These are phyloP conservation scores for Penicillium pancosmium DNA, from an alignment of 495 filamentous ascomycete species.

Conservation along the genomic window DNA sequence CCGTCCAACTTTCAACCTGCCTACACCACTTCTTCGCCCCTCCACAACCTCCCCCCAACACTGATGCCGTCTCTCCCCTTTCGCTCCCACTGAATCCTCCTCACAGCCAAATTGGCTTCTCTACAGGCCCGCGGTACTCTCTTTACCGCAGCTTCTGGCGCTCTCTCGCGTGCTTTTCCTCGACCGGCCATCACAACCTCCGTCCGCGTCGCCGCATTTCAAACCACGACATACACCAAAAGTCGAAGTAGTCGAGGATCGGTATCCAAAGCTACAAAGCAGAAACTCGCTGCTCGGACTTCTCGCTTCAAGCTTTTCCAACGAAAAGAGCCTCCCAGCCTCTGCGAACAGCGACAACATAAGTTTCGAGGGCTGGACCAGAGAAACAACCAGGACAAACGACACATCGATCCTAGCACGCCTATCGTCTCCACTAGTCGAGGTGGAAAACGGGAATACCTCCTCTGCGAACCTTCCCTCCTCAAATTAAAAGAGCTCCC, in stretches of 20 bases:
- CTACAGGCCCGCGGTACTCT: constrained; percentile 35
- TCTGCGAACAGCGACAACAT: neutral
- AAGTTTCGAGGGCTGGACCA: neutral
- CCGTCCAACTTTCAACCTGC: too few relatives aligned
- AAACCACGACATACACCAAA: constrained; percentile 11
- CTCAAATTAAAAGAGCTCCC: constrained; percentile 8
- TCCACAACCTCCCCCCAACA: neutral
- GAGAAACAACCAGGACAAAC: neutral
- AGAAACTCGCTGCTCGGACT: neutral
- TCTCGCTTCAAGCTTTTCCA: neutral
- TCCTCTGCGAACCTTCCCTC: constrained; percentile 30
- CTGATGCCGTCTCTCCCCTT: neutral
- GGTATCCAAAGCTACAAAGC: neutral
- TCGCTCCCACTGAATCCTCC: neutral
- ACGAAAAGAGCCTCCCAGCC: neutral
- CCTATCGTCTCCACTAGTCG: constrained; percentile 16
- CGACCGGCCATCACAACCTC: constrained; percentile 8
- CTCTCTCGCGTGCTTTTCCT: constrained; percentile 17
- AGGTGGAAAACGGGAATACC: constrained; percentile 17
- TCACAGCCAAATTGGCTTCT: constrained; percentile 49
- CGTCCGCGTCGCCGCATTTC: constrained; percentile 13
- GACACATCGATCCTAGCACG: constrained; percentile 6
- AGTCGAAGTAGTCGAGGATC: neutral
- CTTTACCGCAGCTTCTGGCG: constrained; percentile 34
- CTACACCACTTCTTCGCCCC: neutral